Evolutionary conservation across 1,284 basidiomycete species (phyloP), one percentile per base, ranked within the genome.

Genomic region (Boletus mariae): DNA sequence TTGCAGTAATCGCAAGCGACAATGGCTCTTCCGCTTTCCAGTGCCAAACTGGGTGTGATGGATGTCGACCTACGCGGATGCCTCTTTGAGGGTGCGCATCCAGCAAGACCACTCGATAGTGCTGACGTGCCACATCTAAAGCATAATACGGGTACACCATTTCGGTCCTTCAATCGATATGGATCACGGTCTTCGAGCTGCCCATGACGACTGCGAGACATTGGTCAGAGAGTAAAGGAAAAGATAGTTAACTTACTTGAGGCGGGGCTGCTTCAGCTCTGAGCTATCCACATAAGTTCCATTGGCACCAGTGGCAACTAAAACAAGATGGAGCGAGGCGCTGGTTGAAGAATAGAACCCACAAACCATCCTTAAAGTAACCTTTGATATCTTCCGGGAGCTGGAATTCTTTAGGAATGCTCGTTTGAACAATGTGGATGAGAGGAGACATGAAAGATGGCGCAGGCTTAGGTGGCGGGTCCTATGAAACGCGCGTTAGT

Each of bases 1-100:
- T 82, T 80, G 73, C 97, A 99, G 67, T 95, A 94, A 73, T 99
- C 97, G 72, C 96, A 99, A 34, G 92, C 92, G 57, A 98, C 78
- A 46, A 98, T 94, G 59, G 78, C 76, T 65, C 78, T 83, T 74
- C 85, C 85, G 47, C 75, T 71, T 55, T 85, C 83, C 23, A 75
- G 71, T 40, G 72, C 71, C 54, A 63, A 59, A 46, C 65, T 60
- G 26, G 57, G 58, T 37, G 68, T 62, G 58, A 73, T 71, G 17
- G 74, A 73, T 8, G 73, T 71, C 28, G 75, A 76, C 57, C 79
- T 72, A 60, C 83, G 75, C 28, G 79, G 70, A 40, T 80, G 78
- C 63, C 84, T 86, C 23, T 73, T 64, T 37, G 80, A 72, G 34
- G 82, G 77, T n/a, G 76, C 74, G 45, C 76, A 72, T 11, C 79